A percentile compares a stretch with the other conserved stretches of the same genome.
These are phyloP conservation scores for Daldinia grandis DNA, from an alignment of 495 filamentous ascomycete species.

Conservation along the genomic window DNA sequence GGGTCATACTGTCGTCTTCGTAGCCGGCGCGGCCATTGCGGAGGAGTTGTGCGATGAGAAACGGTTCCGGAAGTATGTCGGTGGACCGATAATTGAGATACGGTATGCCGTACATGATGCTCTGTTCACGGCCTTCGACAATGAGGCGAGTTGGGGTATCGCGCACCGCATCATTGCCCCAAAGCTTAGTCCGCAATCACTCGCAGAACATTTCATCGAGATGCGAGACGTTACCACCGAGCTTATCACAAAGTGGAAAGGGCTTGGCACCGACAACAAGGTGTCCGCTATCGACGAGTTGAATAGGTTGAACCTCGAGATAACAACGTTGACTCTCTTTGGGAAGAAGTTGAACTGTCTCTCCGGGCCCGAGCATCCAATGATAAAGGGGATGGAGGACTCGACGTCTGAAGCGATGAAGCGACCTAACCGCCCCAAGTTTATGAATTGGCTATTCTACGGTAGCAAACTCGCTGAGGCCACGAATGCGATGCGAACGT, in stretches of 20 bases:
- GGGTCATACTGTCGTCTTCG: conserved; percentile 53
- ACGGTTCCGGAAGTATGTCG: conserved; percentile 70
- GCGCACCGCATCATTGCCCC: conserved; percentile 77
- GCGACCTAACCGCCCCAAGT: conserved; percentile 60
- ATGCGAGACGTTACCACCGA: conserved; percentile 73
- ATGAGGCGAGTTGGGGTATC: conserved; percentile 72
- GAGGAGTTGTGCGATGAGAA: conserved; percentile 75
- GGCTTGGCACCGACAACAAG: conserved; percentile 57
- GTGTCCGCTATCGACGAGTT: conserved; percentile 71
- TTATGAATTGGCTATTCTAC: conserved; percentile 64
- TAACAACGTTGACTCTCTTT: conserved; percentile 68
- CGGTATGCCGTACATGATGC: conserved; percentile 67
- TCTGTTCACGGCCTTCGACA: conserved; percentile 72
- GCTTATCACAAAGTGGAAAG: conserved; percentile 73
- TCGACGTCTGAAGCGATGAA: conserved; percentile 67
- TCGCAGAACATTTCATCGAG: conserved; percentile 69
- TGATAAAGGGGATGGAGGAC: conserved; percentile 70
- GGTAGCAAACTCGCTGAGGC: conserved; percentile 63
- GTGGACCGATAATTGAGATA: conserved; percentile 63
- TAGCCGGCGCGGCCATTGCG: conserved; percentile 63
- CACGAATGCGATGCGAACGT: conserved; percentile 59
- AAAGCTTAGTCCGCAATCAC: conserved; percentile 68
- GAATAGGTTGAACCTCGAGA: conserved; percentile 74
- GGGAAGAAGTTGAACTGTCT: conserved; percentile 74
- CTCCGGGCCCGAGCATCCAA: conserved; percentile 67